Base-by-base conservation (phyloP, 345 rosid genomes). In the Fremontodendron californicum region DNA sequence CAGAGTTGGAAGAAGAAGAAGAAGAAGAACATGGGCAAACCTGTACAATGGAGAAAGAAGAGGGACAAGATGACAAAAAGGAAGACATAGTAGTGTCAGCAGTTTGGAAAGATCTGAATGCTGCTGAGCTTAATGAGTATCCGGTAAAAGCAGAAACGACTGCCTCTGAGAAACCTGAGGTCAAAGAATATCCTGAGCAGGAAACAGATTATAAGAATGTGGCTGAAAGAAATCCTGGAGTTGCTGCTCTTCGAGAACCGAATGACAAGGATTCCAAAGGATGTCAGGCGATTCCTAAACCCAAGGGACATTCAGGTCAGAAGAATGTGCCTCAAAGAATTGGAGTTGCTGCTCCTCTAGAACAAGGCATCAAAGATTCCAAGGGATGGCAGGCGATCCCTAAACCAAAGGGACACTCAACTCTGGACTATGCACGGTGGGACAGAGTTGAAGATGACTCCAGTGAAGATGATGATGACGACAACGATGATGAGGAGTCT, bases 391-490 rank as follows among this genome's bases (percentile, higher is more conserved):
- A 90, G 85, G 87, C 98, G 6, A 95, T 95, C 70, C 99, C 99
- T 42, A 95, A 91, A 83, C 97, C 99, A 21, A 95, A 95, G 90
- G 99, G 99, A 49, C 98, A 95, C 85, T 90, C 99, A 1, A 48
- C 98, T 37, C 85, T 95, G 51, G 90, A 95, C 84, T 95, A 95
- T 77, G 93, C 88, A 5, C 87, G 98, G 42, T 95, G 99, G 98
- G 88, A 93, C 76, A 83, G 83, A 31, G 98, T 94, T 65, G 90
- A 87, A 77, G 92, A 90, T 76, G 89, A 87, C 73, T 93, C 98
- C 2, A 91, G 99, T 70, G 98, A 91, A 40, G 97, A 94, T 31
- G 93, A 89, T 2, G 89, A 89, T 0, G 93, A 90, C 0, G 91
- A 90, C 0, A 90, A 84, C 0, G 89, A 88, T 0, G 90, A 86